Base-by-base conservation (phyloP, 495 filamentous ascomycete species). In the Hypomontagnella monticulosa region DNA sequence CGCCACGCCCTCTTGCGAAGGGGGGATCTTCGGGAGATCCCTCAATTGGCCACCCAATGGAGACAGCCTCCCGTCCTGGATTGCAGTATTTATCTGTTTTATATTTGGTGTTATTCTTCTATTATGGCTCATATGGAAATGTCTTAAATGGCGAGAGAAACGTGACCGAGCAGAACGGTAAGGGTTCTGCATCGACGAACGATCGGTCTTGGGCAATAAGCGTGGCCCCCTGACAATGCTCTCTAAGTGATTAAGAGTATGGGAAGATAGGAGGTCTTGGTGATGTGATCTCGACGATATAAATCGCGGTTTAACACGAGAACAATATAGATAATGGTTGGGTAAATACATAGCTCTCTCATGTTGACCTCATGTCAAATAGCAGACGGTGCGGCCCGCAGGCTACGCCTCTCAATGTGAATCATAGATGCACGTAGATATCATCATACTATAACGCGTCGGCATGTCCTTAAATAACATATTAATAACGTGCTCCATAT, bases 21-120 rank as follows among this genome's bases (percentile, higher is more conserved):
- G 50, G 18, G 11, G 16, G 0, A 3, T 36, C 3, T 5, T 12
- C 19, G 49, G 30, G 16, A 48, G 23, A 30, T 61, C 52, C 34
- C 41, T 67, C 14, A 47, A 34, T 32, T 67, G 64, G 64, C 64
- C 64, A 14, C 64, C 64, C 7, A 20, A 8, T 4, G 57, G 52
- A 36, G 16, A 23, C 3, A 67, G 64, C 7, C 64, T 67, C 4
- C 57, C 46, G 0, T 41, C 58, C 27, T 67, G 64, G 64, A 43
- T 62, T 10, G 64, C 38, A 12, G 20, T 62, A 2, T 67, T 67
- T 15, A n/a, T 62, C n/a, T 53, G 38, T 6, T 5, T 10, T 6
- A 32, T 42, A 3, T 7, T 4, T 16, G 16, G 3, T 1, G 10
- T 67, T 3, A 19, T 67, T 0, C 9, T 67, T 6, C 18, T 67